Base-by-base conservation (phyloP, 371 early-diverging fungal species). In the Capillidium rhysosporum region DNA sequence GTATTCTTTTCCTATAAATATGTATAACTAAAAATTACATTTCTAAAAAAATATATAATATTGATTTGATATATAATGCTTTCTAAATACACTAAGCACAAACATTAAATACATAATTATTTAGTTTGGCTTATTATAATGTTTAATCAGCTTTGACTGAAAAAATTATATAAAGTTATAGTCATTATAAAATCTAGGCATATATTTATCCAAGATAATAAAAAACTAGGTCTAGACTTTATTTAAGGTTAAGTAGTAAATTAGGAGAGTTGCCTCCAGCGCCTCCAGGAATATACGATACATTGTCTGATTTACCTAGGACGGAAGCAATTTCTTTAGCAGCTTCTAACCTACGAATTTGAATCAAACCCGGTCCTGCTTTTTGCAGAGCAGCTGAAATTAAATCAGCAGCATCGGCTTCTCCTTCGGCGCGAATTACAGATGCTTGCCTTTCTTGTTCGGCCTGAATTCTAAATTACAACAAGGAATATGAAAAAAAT, bases 371-470 rank as follows among this genome's bases (percentile, higher is more conserved):
- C 55, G 71, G 80, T 40, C 98, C 98, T 45, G 86, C 86, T 77
- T 90, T 90, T 56, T 82, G 72, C 57, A 93, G 65, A 5, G 97
- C 80, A 29, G 73, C 65, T 18, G 86, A 85, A 59, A 98, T 88
- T 62, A 87, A 66, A 51, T 89, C 84, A 23, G 92, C 92, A 51
- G 92, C 92, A 55, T 76, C 69, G 44, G 96, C 85, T 68, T 98
- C 97, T 67, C 97, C 98, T 70, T 98, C 97, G 46, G 98, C 98
- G 54, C 94, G 82, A 64, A 98, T 95, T 64, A 98, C 80, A n/a
- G 88, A 79, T 20, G 98, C 97, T 62, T 78, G 77, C 71, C 88
- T 90, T 71, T 98, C 98, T 69, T 94, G 97, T 71, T 96, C 93
- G 23, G 97, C 97, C 74, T 81, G 77, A 57, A 56, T 61, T 59